Conservation (phyloP, 305 asterid species). For the Rubia tinctorum region DNA sequence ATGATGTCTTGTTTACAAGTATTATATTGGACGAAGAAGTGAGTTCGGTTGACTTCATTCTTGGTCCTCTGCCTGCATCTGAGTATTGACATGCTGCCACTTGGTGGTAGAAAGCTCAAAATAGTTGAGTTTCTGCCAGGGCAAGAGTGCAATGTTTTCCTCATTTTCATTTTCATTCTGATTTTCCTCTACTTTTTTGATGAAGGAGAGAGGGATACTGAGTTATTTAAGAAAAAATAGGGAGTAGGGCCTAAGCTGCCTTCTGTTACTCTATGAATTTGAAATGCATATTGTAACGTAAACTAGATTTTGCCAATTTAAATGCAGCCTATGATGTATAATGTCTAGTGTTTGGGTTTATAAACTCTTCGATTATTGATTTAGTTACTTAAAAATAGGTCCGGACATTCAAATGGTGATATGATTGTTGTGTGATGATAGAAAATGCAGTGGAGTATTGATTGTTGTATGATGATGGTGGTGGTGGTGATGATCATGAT, state of each 20-base stretch:
- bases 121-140: constrained; percentile 39
- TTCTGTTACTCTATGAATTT: constrained; percentile 22
- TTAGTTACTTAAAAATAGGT: neutral
- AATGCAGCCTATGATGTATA: too few relatives aligned
- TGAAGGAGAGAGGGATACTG: constrained; percentile 48
- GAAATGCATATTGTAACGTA: neutral
- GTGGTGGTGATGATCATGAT: neutral
- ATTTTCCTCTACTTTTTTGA: constrained; percentile 55
- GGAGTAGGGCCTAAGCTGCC: constrained; percentile 30
- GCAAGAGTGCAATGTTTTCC: constrained; percentile 37
- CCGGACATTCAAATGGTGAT: neutral
- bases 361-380: neutral
- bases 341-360: too few relatives aligned
- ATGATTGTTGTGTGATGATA: neutral
- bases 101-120: constrained; percentile 25
- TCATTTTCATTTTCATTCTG: constrained; percentile 42
- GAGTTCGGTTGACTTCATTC: constrained; percentile 60
- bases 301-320: too few relatives aligned
- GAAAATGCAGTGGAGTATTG: neutral
- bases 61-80: constrained; percentile 43
- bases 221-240: constrained; percentile 38
- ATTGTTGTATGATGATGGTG: neutral
- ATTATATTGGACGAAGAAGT: constrained; percentile 62
- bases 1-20: constrained; percentile 34
- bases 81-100: constrained; percentile 27